Base-by-base conservation (phyloP, 2,329 filamentous ascomycete species). In the Penicillium sp. region DNA sequence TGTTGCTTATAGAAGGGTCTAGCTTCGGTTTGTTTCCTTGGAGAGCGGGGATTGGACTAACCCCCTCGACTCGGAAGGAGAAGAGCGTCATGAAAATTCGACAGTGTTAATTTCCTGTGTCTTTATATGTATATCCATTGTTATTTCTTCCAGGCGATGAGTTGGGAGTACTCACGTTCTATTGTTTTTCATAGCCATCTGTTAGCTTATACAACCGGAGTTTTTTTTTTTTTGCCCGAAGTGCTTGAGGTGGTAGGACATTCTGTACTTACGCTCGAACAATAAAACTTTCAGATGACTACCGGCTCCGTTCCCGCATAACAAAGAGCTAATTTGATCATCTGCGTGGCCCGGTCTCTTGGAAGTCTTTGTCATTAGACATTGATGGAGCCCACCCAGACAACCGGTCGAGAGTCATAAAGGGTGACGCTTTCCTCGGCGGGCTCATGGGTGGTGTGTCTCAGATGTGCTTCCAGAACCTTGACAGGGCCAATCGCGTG, bases 81-180 rank as follows among this genome's bases (percentile, higher is more conserved):
- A 74, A 70, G 67, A 70, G 68, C 67, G 64, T 70, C 67, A 69
- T 70, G 71, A 71, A 69, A 72, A 71, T 67, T 72, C 70, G 65
- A 70, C 70, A 53, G 62, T 63, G 61, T 66, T 64, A 57, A 58
- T 68, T 68, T 70, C 66, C 70, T 66, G 56, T 75, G 69, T 75
- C 70, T 70, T 73, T 71, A 74, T 73, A 71, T 69, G 66, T 76
- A 76, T 76, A 76, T 75, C 74, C 73, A 76, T 72, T 62, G 73
- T 75, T 72, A 73, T 72, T 67, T 66, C 68, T 72, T 71, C 66
- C 67, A 69, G 74, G 73, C 73, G 73, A 74, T 73, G 71, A 74
- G 72, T 71, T 70, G 60, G 72, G 71, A 73, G 72, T 71, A 75
- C 71, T 70, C 69, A 70, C 63, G 63, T 70, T 70, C 53, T 64